Conservation (phyloP, 148 eudicot species). For the Simmondsia chinensis region DNA sequence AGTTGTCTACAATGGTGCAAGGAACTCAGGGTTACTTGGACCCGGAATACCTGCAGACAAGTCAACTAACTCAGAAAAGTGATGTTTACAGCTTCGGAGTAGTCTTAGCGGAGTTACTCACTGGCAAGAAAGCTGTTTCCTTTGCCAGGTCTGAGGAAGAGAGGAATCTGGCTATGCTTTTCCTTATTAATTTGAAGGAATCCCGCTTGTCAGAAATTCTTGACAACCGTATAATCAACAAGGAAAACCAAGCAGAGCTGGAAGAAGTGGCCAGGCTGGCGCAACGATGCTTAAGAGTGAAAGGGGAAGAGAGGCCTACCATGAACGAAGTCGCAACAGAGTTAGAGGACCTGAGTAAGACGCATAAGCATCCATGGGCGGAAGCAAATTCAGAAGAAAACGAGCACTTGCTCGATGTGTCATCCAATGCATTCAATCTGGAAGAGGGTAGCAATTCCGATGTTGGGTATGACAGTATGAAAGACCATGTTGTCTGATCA, state of each 20-base stretch:
- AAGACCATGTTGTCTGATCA: no score
- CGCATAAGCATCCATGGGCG: no score
- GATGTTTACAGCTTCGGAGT: constrained; percentile 13
- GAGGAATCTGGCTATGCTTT: not conserved
- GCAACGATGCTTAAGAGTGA: constrained; percentile 2
- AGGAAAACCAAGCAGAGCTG: not conserved
- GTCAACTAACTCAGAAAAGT: constrained; percentile 2
- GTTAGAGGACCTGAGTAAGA: not conserved
- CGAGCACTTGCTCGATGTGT: not conserved
- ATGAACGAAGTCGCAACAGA: constrained; percentile 12
- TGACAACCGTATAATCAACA: not conserved
- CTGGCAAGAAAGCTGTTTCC: not conserved
- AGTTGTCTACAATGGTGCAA: constrained; percentile 3
- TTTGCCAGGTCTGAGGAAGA: not conserved
- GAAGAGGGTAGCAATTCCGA: no score
- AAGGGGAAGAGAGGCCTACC: constrained; percentile 7
- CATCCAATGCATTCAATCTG: constrained; percentile 7
- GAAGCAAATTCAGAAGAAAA: not conserved
- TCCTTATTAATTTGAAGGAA: not conserved
- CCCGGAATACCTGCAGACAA: constrained; percentile 10
- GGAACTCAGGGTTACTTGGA: constrained; percentile 9
- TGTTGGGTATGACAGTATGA: no score
- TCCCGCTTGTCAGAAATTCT: not conserved
- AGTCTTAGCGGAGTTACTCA: constrained; percentile 2
- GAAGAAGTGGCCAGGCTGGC: constrained; percentile 4